A percentile compares a stretch with the other conserved stretches of the same genome.
These are phyloP conservation scores for Arachnopeziza araneosa DNA, from an alignment of 2,329 filamentous ascomycete species.

Conservation along the genomic window DNA sequence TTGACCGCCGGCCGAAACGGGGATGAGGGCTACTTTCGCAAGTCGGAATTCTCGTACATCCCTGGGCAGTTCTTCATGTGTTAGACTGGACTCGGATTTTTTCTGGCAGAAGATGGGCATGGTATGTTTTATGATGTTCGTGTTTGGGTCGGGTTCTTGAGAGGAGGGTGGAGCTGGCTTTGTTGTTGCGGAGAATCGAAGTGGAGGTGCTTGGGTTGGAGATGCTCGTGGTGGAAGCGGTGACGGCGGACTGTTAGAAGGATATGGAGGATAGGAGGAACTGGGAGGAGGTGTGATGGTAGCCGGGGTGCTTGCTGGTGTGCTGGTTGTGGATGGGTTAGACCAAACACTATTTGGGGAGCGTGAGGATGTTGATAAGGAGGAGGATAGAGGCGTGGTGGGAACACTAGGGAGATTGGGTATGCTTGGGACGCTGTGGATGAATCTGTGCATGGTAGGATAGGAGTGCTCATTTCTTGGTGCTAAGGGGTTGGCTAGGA, in stretches of 20 bases:
- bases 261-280: not conserved
- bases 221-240: not conserved
- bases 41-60: conserved; percentile 2
- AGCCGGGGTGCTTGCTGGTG: not conserved
- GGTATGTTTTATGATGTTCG: not conserved
- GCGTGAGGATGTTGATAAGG: not conserved
- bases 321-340: not conserved
- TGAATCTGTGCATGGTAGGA: not conserved
- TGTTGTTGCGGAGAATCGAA: no score
- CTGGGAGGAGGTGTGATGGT: not conserved
- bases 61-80: not conserved
- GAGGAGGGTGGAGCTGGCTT: no score
- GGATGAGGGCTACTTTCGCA: conserved; percentile 2
- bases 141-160: not conserved
- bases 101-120: conserved; percentile 1
- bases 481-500: not conserved
- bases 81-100: not conserved
- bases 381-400: not conserved
- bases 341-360: not conserved
- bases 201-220: not conserved
- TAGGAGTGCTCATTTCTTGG: not conserved
- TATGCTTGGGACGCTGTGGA: not conserved
- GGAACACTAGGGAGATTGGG: not conserved
- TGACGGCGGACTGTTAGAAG: not conserved
- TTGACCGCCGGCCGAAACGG: not conserved